Evolutionary conservation across 2,329 filamentous ascomycete species (phyloP), one percentile per base, ranked within the genome.

Genomic region (Macroventuria anomochaeta): DNA sequence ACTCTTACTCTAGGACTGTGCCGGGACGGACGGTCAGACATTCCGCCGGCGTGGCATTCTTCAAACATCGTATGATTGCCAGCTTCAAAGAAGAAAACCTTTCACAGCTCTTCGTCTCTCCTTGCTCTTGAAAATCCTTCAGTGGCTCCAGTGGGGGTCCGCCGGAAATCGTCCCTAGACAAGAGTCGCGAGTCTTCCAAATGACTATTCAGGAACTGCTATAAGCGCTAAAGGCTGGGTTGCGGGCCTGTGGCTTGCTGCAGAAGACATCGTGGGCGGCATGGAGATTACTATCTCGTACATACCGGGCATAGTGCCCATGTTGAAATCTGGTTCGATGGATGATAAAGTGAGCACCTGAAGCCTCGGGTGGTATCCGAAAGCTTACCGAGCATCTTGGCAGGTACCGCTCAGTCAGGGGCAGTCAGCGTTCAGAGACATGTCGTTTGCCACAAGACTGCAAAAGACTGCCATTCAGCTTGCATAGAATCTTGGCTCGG

Each of bases 21-120:
- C 32, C 47, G 53, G 64, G 56, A 39, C 46, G 23, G 31, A 41
- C 64, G 63, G 61, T 52, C 47, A 60, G 59, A 52, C 13, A 28
- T 60, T 32, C 65, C 64, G 58, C 46, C 15, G 31, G 46, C 38
- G 39, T 46, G 23, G 33, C 31, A 32, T 31, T 43, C 6, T 13
- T 20, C 15, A 6, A 33, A 28, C 32, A 47, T 36, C n/a, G 15
- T 21, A 8, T 26, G 20, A 21, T 10, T 44, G 10, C 15, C 29
- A n/a, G 20, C 10, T 5, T 29, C 5, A 11, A 12, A 10, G 17
- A 20, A 36, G 7, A 7, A 15, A 13, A 21, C n/a, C 21, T 8
- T 3, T 8, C 1, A 12, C 2, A 10, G 13, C 28, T 2, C 1
- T 20, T 17, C 7, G 12, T 12, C 11, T 5, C 40, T 15, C 20